These are phyloP conservation scores for Solanum hybrid DNA, from an alignment of 305 asterid genomes.

Conservation along the genomic window DNA sequence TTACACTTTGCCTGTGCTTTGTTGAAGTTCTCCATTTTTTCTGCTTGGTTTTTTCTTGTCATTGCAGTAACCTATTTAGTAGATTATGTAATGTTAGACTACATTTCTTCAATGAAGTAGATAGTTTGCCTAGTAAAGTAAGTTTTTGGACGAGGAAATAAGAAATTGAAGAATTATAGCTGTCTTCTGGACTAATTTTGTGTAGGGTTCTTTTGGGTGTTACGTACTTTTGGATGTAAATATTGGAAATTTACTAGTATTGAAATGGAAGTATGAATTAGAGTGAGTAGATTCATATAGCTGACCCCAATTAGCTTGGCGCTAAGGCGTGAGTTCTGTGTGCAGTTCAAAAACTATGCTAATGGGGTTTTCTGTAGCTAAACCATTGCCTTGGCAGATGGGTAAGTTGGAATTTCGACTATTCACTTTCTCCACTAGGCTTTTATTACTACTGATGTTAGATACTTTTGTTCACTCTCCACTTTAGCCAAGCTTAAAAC, in stretches of 20 bases:
- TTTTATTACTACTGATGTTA: neutral
- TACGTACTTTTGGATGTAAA: neutral
- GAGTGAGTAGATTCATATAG: neutral
- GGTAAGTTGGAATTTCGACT: neutral
- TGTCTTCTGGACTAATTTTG: neutral
- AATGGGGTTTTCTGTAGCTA: neutral
- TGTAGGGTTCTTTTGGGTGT: neutral
- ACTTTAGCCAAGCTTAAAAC: neutral
- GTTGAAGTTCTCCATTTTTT: neutral
- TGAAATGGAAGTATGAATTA: neutral
- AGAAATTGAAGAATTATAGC: neutral
- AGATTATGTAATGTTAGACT: neutral
- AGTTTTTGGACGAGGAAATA: neutral
- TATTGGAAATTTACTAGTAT: neutral
- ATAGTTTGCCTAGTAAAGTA: neutral
- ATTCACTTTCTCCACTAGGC: neutral
- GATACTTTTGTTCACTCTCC: neutral
- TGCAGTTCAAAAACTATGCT: neutral
- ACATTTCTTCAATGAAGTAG: neutral
- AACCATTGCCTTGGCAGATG: neutral
- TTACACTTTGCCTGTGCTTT: neutral
- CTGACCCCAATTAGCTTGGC: neutral
- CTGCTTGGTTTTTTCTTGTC: neutral
- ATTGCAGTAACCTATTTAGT: neutral
- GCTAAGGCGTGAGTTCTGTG: neutral